Evolutionary conservation across 176 grass and related monocot species (phyloP).

Genomic region (Phoenix roebelenii): DNA sequence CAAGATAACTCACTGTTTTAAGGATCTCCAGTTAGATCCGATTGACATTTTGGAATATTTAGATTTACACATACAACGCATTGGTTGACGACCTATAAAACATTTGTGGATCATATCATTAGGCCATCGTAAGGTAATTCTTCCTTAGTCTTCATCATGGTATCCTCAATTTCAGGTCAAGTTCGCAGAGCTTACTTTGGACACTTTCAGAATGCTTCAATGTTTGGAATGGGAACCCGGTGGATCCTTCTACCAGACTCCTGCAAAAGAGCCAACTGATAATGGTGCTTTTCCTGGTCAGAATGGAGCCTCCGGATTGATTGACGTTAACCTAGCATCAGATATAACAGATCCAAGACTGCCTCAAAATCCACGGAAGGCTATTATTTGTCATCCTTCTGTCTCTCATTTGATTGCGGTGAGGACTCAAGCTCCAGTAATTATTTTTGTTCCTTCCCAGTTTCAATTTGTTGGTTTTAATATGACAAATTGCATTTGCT

Average conservation of each 20-base stretch:
- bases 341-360: slow-evolving; percentile 84
- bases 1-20: background rate
- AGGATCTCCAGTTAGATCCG: too few relatives aligned
- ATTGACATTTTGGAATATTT: too few relatives aligned
- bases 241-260: slow-evolving; percentile 55
- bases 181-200: slow-evolving; percentile 87
- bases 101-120: too few relatives aligned
- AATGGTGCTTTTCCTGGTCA: slow-evolving; percentile 85
- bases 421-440: slow-evolving; percentile 13
- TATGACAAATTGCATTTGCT: too few relatives aligned
- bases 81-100: too few relatives aligned
- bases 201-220: slow-evolving; percentile 90
- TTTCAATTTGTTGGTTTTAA: too few relatives aligned
- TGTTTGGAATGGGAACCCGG: slow-evolving; percentile 93
- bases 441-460: background rate
- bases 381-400: slow-evolving; percentile 80
- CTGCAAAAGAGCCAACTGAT: slow-evolving; percentile 73
- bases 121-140: too few relatives aligned
- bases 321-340: slow-evolving; percentile 84
- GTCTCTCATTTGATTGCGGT: slow-evolving; percentile 85
- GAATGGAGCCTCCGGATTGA: slow-evolving; percentile 79
- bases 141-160: too few relatives aligned
- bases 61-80: too few relatives aligned
- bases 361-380: slow-evolving; percentile 87
- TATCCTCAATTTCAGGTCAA: slow-evolving; percentile 50